Evolutionary conservation across 176 grass and related monocot species (phyloP), one percentile per base, ranked within the genome.

Genomic region (Triticum dicoccoides): DNA sequence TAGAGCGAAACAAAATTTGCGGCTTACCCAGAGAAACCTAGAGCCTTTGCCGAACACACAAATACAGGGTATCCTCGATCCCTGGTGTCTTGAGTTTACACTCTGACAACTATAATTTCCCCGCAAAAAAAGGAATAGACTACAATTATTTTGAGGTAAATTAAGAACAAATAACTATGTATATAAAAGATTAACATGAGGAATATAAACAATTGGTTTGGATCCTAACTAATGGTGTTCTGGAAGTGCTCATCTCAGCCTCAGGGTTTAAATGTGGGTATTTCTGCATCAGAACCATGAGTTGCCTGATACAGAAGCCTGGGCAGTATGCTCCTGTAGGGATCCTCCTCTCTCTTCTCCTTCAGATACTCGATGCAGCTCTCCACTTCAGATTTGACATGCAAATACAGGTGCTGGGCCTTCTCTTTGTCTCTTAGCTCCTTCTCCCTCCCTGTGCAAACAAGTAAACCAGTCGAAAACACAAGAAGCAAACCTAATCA

Each of bases 191-290:
- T 27, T 33, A 89, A 80, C 14, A 65, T 21, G 5, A 79, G 58
- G 17, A 66, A 75, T 74, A 74, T 74, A 49, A 69, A 87, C 61
- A 87, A 38, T 80, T 91, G 21, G 23, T 47, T 15, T 81, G 21
- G 20, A 82, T 86, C 37, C 62, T 86, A 77, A 32, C 63, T 89
- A 76, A 86, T 30, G 2, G 15, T 77, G 77, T 84, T 87, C 45
- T 80, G 35, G 6, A 39, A 84, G 21, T 61, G 45, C 75, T 41
- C 33, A 84, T 86, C 61, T 92, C 83, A 96, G 21, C 86, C 49
- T 92, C 83, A 96, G 21, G 84, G 92, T 80, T 98, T 77, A 91
- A 98, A 98, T 89, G 97, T 96, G 44, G 94, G 97, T 58, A 96
- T 76, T 87, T 96, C 84, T 80, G 83, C 87, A 76, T 85, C 62